Percentiles rank a stretch among this genome's conserved stretches.
These are phyloP conservation scores for Cryptosporidium andersoni DNA, from an alignment of 169 alveolate genomes.

Conservation along the genomic window DNA sequence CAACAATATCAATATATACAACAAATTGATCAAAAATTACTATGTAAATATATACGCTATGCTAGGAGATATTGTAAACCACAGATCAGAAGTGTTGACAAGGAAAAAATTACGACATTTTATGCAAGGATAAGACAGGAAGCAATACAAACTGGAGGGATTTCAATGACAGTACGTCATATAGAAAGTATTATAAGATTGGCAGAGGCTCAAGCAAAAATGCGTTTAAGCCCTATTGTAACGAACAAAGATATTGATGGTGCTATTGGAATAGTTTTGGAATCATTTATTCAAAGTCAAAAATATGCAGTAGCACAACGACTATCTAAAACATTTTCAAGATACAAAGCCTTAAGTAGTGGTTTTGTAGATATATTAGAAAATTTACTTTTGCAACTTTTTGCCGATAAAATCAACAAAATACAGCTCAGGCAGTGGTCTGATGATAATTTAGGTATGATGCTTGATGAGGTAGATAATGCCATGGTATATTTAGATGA, in stretches of 20 bases:
- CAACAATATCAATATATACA: slow-evolving; percentile 19
- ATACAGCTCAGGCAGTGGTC: slow-evolving; percentile 52
- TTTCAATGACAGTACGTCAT: slow-evolving; percentile 95
- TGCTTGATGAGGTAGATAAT: slow-evolving; percentile 59
- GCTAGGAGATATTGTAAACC: slow-evolving; percentile 90
- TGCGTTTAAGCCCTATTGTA: slow-evolving; percentile 95
- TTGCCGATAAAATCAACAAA: slow-evolving; percentile 53
- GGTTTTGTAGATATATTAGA: slow-evolving; percentile 84
- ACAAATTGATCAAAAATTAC: slow-evolving; percentile 89
- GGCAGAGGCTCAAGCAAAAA: slow-evolving; percentile 95
- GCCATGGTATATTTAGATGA: slow-evolving; percentile 37
- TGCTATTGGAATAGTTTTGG: slow-evolving; percentile 96
- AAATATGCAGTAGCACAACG: slow-evolving; percentile 92
- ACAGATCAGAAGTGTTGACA: slow-evolving; percentile 84
- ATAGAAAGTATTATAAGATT: slow-evolving; percentile 94
- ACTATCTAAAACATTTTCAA: slow-evolving; percentile 83
- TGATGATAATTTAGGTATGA: slow-evolving; percentile 35
- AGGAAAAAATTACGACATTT: slow-evolving; percentile 89
- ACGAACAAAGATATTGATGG: slow-evolving; percentile 93
- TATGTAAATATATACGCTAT: slow-evolving; percentile 94
- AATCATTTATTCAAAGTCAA: slow-evolving; percentile 93
- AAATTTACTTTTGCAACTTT: slow-evolving; percentile 37
- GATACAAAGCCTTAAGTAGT: slow-evolving; percentile 83
- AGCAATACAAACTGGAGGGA: slow-evolving; percentile 95
- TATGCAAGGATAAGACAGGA: slow-evolving; percentile 94